Evolutionary conservation across 805 yeast species (phyloP), one percentile per base, ranked within the genome.

Genomic region (Saccharomycopsis guyanensis): DNA sequence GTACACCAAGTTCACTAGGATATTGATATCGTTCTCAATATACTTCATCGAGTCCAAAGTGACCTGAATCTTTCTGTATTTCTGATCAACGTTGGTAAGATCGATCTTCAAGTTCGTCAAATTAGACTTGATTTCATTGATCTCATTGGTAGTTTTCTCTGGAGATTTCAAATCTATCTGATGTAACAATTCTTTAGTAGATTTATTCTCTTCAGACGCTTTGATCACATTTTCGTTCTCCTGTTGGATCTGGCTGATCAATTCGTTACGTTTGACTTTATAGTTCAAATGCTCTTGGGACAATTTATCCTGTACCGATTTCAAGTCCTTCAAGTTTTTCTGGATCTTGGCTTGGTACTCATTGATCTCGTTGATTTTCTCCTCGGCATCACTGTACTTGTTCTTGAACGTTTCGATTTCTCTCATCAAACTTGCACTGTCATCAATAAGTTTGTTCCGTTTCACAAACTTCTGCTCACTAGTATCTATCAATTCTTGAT

Each of bases 401-500:
- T 61, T 60, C 49, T 60, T 63, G 42, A 70, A 61, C 40, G 64
- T 65, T 19, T 57, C 60, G 34, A 65, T 62, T 41, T 67, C 65
- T 33, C 59, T 61, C 45, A 58, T 60, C 40, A 72, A 50, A 3
- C 58, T 55, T 18, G 27, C 32, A 51, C 67, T 71, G 50, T 66
- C 69, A 40, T 65, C 69, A 27, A 68, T 61, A 19, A 73, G 66
- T 15, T 65, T 61, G 46, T 71, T 69, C 39, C 70, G 66, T 43
- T 70, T 66, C 23, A 70, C 72, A 16, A 76, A 61, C 41, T 73
- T 64, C 8, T 66, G 58, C 43, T 80, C 83, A 50, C 79, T 74
- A 38, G 70, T 66, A 4, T 70, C 65, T 24, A 82, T 76, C 22
- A 83, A 65, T 22, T 73, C 75, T 51, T 80, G 86, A 57, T 84